A percentile compares a stretch with the other conserved stretches of the same genome.
These are phyloP conservation scores for Ceratobasidium sp. DNA, from an alignment of 1,284 basidiomycete species.

Conservation along the genomic window DNA sequence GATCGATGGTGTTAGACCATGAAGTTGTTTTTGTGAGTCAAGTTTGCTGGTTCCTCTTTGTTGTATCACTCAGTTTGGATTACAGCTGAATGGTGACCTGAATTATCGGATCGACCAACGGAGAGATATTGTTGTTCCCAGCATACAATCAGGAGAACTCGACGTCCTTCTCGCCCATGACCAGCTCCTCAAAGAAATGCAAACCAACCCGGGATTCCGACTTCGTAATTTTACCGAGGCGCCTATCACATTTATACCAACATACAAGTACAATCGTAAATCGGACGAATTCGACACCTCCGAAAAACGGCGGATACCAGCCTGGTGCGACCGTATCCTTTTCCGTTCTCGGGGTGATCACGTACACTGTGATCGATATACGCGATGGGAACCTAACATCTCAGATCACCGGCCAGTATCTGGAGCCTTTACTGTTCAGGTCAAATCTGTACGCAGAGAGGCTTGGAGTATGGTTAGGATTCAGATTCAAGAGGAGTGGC, in stretches of 20 bases:
- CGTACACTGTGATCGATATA: slow-evolving; percentile 76
- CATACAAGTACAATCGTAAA: slow-evolving; percentile 94
- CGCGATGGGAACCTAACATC: slow-evolving; percentile 85
- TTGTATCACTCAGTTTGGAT: background rate
- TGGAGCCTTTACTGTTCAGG: slow-evolving; percentile 77
- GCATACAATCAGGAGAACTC: slow-evolving; percentile 76
- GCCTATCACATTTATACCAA: slow-evolving; percentile 85
- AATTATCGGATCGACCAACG: slow-evolving; percentile 96
- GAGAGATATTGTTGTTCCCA: slow-evolving; percentile 81
- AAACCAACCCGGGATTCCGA: slow-evolving; percentile 86
- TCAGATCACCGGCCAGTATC: slow-evolving; percentile 91
- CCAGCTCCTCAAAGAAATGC: slow-evolving; percentile 91
- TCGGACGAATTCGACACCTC: slow-evolving; percentile 87
- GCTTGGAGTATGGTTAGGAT: slow-evolving; percentile 69
- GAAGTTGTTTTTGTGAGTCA: slow-evolving; percentile 89
- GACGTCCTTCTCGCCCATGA: slow-evolving; percentile 81
- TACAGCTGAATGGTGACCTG: slow-evolving; percentile 82
- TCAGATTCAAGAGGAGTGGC: slow-evolving; percentile 73
- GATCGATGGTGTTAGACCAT: slow-evolving; percentile 94
- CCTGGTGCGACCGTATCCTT: slow-evolving; percentile 96
- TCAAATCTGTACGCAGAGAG: slow-evolving; percentile 78
- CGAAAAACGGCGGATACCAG: slow-evolving; percentile 89
- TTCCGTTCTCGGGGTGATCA: slow-evolving; percentile 77
- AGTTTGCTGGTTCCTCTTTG: slow-evolving; percentile 29
- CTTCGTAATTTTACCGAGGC: slow-evolving; percentile 88